Percentiles rank a stretch among this genome's conserved stretches.
These are phyloP conservation scores for Lentinula boryana DNA, from an alignment of 768 basidiomycete genomes.

Conservation along the genomic window DNA sequence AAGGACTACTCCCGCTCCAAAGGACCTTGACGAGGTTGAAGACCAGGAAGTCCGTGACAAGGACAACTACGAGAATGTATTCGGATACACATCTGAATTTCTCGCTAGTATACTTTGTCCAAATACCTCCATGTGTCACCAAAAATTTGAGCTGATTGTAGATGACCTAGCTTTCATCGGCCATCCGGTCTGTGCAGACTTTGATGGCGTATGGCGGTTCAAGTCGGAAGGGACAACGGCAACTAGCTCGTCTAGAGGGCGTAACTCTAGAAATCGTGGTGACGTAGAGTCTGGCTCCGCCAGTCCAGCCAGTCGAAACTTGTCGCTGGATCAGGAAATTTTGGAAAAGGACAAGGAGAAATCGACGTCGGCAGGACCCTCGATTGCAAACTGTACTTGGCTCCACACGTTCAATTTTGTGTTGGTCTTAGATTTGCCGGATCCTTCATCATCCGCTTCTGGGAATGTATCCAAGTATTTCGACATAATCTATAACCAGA, in stretches of 20 bases:
- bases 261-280: slow-evolving; percentile 42
- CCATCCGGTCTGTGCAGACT: slow-evolving; percentile 82
- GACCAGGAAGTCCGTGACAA: slow-evolving; percentile 24
- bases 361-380: slow-evolving; percentile 25
- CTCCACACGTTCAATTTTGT: slow-evolving; percentile 81
- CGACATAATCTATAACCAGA: slow-evolving; percentile 83
- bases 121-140: slow-evolving; percentile 75
- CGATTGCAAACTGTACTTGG: slow-evolving; percentile 31
- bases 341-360: background rate
- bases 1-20: slow-evolving; percentile 44
- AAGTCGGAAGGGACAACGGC: slow-evolving; percentile 52
- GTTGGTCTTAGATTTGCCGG: slow-evolving; percentile 82
- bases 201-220: slow-evolving; percentile 72
- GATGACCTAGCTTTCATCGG: slow-evolving; percentile 93
- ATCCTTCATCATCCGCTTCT: slow-evolving; percentile 79
- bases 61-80: slow-evolving; percentile 57
- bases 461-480: slow-evolving; percentile 76
- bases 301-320: slow-evolving; percentile 7
- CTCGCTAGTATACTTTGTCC: slow-evolving; percentile 81
- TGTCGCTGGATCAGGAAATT: slow-evolving; percentile 1
- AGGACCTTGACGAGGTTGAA: slow-evolving; percentile 29
- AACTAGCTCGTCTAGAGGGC: slow-evolving; percentile 37
- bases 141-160: slow-evolving; percentile 88
- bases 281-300: slow-evolving; percentile 13
- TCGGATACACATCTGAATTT: slow-evolving; percentile 78